These are phyloP conservation scores for Grosmannia clavigera DNA, from an alignment of 2,329 filamentous ascomycete species.

Conservation along the genomic window DNA sequence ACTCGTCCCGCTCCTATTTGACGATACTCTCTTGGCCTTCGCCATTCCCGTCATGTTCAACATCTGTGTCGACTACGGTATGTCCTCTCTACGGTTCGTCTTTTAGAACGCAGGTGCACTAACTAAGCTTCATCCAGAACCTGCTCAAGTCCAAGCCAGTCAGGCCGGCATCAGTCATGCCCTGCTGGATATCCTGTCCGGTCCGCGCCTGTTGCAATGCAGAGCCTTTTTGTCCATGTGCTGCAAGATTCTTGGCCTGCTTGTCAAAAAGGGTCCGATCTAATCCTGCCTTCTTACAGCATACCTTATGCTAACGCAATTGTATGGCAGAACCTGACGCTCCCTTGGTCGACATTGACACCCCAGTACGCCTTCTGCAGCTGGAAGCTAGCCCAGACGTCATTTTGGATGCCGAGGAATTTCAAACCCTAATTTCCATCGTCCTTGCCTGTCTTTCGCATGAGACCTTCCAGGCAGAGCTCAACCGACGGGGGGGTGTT, in stretches of 20 bases:
- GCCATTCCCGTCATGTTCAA: constrained; percentile 50
- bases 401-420: constrained; percentile 39
- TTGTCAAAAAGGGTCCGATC: constrained; percentile 34
- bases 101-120: neutral
- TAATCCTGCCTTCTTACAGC: neutral
- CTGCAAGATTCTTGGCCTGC: constrained; percentile 43
- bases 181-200: constrained; percentile 36
- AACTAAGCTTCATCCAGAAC: constrained; percentile 25
- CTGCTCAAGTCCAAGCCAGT: constrained; percentile 43
- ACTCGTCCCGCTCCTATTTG: constrained; percentile 34
- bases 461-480: constrained; percentile 34
- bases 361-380: constrained; percentile 35
- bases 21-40: constrained; percentile 36
- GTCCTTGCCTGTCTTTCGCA: constrained; percentile 44
- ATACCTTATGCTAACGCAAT: neutral
- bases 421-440: constrained; percentile 36
- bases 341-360: constrained; percentile 28
- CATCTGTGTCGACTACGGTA: constrained; percentile 51
- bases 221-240: constrained; percentile 36
- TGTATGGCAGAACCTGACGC: constrained; percentile 29
- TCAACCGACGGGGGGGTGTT: constrained; percentile 29
- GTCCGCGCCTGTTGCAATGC: constrained; percentile 28
- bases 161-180: constrained; percentile 35
- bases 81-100: neutral
- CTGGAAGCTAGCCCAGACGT: constrained; percentile 30